phyloP scores from a whole-genome alignment of 495 filamentous ascomycete genomes.

The Podospora appendiculata region DNA sequence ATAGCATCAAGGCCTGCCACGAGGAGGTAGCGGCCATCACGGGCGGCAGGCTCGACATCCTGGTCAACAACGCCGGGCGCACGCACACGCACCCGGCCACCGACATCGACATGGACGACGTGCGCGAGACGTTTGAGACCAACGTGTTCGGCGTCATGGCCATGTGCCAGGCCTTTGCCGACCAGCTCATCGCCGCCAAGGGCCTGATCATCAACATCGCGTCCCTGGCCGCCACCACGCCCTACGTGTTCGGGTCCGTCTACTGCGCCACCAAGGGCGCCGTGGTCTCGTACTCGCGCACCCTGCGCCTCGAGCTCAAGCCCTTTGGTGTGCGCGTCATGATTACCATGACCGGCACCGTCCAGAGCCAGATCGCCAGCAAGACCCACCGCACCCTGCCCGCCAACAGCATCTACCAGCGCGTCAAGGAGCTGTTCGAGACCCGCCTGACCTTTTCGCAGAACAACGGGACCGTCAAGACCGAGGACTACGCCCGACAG shows the following conservation, averaged over 20 bases:
- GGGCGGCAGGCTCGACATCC: constrained; percentile 50
- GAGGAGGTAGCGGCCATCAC: constrained; percentile 41
- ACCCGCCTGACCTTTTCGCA: constrained; percentile 37
- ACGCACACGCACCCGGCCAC: constrained; percentile 44
- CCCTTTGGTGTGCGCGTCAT: constrained; percentile 49
- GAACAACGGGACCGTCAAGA: constrained; percentile 31
- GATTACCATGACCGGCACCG: constrained; percentile 43
- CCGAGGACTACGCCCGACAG: constrained; percentile 28
- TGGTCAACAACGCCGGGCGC: constrained; percentile 62
- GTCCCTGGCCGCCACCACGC: constrained; percentile 38
- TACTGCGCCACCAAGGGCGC: constrained; percentile 50
- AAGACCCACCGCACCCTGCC: constrained; percentile 31
- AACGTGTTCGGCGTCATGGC: constrained; percentile 55
- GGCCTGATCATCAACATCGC: constrained; percentile 51
- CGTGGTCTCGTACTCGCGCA: constrained; percentile 40
- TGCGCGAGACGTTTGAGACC: constrained; percentile 50
- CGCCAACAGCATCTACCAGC: constrained; percentile 31
- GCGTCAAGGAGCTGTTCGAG: constrained; percentile 32
- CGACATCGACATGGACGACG: constrained; percentile 43
- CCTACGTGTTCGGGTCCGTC: constrained; percentile 39
- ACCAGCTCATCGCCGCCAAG: constrained; percentile 42
- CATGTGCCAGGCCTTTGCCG: constrained; percentile 47
- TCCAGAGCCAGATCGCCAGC: constrained; percentile 37
- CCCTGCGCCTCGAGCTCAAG: constrained; percentile 44
- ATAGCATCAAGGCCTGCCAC: constrained; percentile 42